Evolutionary conservation across 2,329 filamentous ascomycete species (phyloP), one percentile per base, ranked within the genome.

Genomic region (Xylaria sp.): DNA sequence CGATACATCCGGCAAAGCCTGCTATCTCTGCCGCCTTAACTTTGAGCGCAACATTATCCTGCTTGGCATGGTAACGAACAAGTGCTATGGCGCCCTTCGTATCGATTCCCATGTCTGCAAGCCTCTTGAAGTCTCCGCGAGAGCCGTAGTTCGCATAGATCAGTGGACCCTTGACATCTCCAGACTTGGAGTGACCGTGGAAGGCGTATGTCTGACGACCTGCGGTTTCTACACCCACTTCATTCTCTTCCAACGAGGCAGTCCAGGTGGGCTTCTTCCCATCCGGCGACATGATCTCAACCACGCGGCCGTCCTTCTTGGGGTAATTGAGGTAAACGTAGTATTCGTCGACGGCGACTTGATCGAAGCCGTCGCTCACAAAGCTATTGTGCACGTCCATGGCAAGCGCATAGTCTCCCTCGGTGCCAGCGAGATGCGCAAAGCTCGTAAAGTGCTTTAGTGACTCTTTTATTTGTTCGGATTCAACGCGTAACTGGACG

Each of bases 241-340:
- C 87, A 55, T 92, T 87, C 82, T 98, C 96, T 76, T 99, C 95
- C 60, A 99, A 83, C 71, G 87, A 87, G 13, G 95, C 96, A 66
- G 90, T 88, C 94, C 94, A 98, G 18, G 81, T 82, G 44, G 90
- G 83, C 70, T 89, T 82, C 39, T 84, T 80, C 1, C 86, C 90
- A 62, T 90, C 88, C 0, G 86, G 87, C 44, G 91, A 90, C 70
- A 97, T 84, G 60, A 99, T 92, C 70, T 94, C 90, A 48, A 99
- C 91, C 67, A 90, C 88, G 59, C 96, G 87, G 13, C 95, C 96
- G 69, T 89, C 91, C 34, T 87, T 82, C 72, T 86, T 91, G 0
- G 96, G 94, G 79, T 97, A 99, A 80, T 98, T 98, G 76, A 98
- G 84, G 78, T 98, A 98, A 18, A 97, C 94, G 75, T 91, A 87